Base-by-base conservation (phyloP, 2,329 filamentous ascomycete species). In the Cercospora sesami region DNA sequence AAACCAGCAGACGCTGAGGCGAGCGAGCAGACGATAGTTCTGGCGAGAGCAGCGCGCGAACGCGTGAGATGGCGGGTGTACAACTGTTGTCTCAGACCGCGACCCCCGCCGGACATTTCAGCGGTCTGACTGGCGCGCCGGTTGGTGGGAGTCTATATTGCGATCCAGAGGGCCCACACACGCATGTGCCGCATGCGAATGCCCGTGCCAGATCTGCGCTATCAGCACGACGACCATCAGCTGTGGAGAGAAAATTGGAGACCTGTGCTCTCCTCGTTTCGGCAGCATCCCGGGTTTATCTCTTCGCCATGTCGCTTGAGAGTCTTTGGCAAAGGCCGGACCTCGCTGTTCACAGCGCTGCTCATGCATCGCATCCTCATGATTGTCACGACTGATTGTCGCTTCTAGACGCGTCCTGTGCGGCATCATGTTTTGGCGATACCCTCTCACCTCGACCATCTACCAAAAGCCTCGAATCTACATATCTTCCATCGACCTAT, bases 31-130 rank as follows among this genome's bases (percentile, higher is more conserved):
- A 39, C 7, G 36, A 39, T n/a, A n/a, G 16, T n/a, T n/a, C 16
- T 39, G 36, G 36, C 36, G 36, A 39, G 16, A 8, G 3, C 36
- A 39, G 36, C 36, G 36, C 36, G 23, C 26, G 39, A n/a, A 63
- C 16, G n/a, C 18, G 30, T 26, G 21, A 45, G 18, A 16, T 16
- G 23, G 21, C 48, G 26, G 57, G 30, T 12, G 57, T n/a, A 39
- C 57, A 36, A 59, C 57, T 59, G 57, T 48, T 53, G 60, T 63
- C 60, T 63, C 60, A 63, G 60, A 62, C 18, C 39, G 60, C 39
- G 36, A n/a, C 39, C 21, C 60, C 39, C 45, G 60, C 9, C 60
- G 36, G 36, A 26, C 28, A 21, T 36, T 62, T 21, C 45, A 51
- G 45, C 45, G 21, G 57, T 36, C 57, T 60, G 57, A 36, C 57